Evolutionary conservation across 768 basidiomycete genomes (phyloP).

Genomic region (Lanmaoa pseudosensibilis): DNA sequence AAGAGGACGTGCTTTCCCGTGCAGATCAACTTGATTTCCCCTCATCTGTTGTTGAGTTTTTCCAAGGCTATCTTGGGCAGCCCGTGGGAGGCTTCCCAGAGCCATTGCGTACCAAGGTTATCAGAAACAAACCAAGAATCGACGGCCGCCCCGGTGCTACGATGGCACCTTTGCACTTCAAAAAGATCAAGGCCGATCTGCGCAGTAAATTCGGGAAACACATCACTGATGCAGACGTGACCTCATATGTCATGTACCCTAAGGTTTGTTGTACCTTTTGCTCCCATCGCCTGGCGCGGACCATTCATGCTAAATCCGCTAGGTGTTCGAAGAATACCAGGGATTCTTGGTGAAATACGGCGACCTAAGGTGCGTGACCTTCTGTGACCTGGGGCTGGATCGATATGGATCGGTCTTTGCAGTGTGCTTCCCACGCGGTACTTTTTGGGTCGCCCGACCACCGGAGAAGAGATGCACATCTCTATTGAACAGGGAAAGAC

Average conservation of each 20-base stretch:
- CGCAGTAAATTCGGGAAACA: conserved; percentile 93
- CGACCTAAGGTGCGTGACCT: conserved; percentile 71
- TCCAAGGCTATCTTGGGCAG: conserved; percentile 98
- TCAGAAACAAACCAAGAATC: conserved; percentile 91
- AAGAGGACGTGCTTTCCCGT: conserved; percentile 80
- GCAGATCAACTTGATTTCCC: conserved; percentile 97
- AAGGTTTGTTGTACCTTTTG: conserved; percentile 56
- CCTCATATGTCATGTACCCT: conserved; percentile 97
- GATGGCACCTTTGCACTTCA: conserved; percentile 91
- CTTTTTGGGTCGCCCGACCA: conserved; percentile 90
- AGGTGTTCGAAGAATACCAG: conserved; percentile 98
- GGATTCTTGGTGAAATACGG: conserved; percentile 95
- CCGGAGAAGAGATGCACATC: conserved; percentile 96
- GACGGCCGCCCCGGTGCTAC: conserved; percentile 89
- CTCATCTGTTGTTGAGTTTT: conserved; percentile 95
- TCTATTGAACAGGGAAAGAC: conserved; percentile 97
- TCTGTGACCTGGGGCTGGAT: conserved; percentile 1
- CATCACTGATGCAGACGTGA: conserved; percentile 91
- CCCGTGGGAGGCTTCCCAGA: conserved; percentile 99
- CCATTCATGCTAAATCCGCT: conserved; percentile 14
- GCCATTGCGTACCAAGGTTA: conserved; percentile 86
- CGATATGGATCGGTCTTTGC: conserved; percentile 16
- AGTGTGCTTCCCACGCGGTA: conserved; percentile 95
- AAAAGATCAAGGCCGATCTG: conserved; percentile 91
- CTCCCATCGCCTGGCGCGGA: conserved; percentile 7